Percentiles rank a stretch among this genome's conserved stretches.
Evolutionary conservation across 2,329 filamentous ascomycete species (phyloP).

Genomic region (Fusarium euwallaceae): DNA sequence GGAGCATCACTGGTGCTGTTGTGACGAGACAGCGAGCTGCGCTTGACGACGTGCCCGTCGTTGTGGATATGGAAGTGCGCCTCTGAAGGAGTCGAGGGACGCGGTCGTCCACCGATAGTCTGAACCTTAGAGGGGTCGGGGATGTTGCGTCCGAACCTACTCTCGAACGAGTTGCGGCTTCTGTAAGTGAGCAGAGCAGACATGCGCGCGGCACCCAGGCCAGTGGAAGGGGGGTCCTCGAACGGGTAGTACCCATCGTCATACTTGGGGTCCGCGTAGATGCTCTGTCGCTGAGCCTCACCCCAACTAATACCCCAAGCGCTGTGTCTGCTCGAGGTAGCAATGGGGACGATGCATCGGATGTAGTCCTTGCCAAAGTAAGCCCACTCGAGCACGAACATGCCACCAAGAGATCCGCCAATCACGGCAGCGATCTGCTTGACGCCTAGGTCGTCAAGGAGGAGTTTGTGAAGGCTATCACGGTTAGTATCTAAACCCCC

Average conservation of each 20-base stretch:
- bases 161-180: conserved; percentile 96
- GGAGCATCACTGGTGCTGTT: conserved; percentile 54
- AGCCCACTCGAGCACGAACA: conserved; percentile 92
- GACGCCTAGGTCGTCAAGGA: conserved; percentile 85
- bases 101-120: conserved; percentile 79
- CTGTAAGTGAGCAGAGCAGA: conserved; percentile 95
- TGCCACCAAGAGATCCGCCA: conserved; percentile 88
- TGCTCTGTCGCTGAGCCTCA: conserved; percentile 89
- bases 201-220: conserved; percentile 95
- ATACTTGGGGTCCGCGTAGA: conserved; percentile 98
- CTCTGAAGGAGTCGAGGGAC: conserved; percentile 73
- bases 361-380: conserved; percentile 92
- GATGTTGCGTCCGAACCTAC: conserved; percentile 92
- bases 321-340: conserved; percentile 86
- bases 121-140: conserved; percentile 87
- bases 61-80: conserved; percentile 87
- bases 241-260: conserved; percentile 96
- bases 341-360: conserved; percentile 83
- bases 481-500: conserved; percentile 29
- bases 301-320: conserved; percentile 95
- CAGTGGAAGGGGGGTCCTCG: conserved; percentile 86
- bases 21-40: conserved; percentile 63
- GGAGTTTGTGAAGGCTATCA: conserved; percentile 78
- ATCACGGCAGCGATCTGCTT: conserved; percentile 83
- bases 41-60: conserved; percentile 78